Percentiles rank a stretch among this genome's conserved stretches.
Evolutionary conservation across 768 basidiomycete species (phyloP).

Genomic region (Lentinus tigrinus): DNA sequence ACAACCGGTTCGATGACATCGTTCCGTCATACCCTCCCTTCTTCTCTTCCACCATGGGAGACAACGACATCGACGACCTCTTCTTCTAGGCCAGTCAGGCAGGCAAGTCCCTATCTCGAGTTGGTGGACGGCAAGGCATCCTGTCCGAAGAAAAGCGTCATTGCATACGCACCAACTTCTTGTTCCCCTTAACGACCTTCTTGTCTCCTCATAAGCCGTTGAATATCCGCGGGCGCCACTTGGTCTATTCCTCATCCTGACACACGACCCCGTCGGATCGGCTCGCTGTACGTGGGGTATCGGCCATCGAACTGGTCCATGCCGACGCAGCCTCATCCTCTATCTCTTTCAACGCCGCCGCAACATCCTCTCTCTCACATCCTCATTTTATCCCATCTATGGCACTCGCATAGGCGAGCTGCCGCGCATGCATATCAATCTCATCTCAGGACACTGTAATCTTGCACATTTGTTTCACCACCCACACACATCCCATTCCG

Average conservation of each 20-base stretch:
- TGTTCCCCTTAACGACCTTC: slow-evolving; percentile 1
- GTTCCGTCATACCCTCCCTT: slow-evolving; percentile 18
- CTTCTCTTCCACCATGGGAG: slow-evolving; percentile 20
- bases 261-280: not conserved
- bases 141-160: slow-evolving; percentile 13
- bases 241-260: not conserved
- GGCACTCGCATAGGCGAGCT: slow-evolving; percentile 15
- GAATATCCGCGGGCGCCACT: slow-evolving; percentile 2
- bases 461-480: slow-evolving; percentile 17
- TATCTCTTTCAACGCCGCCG: not conserved
- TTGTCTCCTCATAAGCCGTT: slow-evolving; percentile 7
- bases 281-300: not conserved
- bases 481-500: not conserved
- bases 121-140: not conserved
- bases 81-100: slow-evolving; percentile 14
- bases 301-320: not conserved
- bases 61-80: slow-evolving; percentile 20
- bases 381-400: not conserved
- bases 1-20: slow-evolving; percentile 20
- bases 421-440: slow-evolving; percentile 15
- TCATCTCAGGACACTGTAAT: slow-evolving; percentile 18
- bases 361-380: not conserved
- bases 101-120: not conserved
- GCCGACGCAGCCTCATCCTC: not conserved
- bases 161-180: slow-evolving; percentile 7